Conservation (phyloP, 306 rosid genomes). For the Notholithocarpus densiflorus region DNA sequence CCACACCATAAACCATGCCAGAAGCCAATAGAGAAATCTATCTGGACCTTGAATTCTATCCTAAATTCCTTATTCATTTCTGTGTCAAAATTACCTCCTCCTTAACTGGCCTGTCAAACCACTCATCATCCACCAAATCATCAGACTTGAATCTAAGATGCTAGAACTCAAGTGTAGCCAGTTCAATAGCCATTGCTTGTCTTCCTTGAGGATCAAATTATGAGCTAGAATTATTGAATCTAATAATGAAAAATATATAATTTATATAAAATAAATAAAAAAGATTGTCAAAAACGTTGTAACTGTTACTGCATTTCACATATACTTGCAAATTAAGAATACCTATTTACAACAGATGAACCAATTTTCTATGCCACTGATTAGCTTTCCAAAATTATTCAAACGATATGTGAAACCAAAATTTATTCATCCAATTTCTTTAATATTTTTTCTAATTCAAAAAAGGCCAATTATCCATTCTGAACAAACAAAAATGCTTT, state of each 20-base stretch:
- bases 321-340: background rate
- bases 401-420: background rate
- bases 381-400: background rate
- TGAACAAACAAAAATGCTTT: slow-evolving; percentile 12
- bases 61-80: too few relatives aligned
- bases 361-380: background rate
- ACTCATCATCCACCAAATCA: too few relatives aligned
- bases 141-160: too few relatives aligned
- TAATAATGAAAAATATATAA: background rate
- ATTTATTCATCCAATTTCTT: slow-evolving; percentile 6
- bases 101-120: too few relatives aligned
- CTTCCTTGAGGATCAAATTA: background rate
- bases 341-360: background rate
- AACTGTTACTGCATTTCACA: background rate
- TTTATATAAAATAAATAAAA: too few relatives aligned
- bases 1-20: too few relatives aligned
- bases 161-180: too few relatives aligned
- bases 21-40: too few relatives aligned
- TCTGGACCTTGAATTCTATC: too few relatives aligned
- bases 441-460: background rate
- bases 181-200: too few relatives aligned
- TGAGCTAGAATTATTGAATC: background rate
- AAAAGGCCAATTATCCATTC: background rate
- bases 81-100: too few relatives aligned
- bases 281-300: background rate